Evolutionary conservation across 2,329 filamentous ascomycete genomes (phyloP), one percentile per base, ranked within the genome.

Genomic region (Colletotrichum cuscutae): DNA sequence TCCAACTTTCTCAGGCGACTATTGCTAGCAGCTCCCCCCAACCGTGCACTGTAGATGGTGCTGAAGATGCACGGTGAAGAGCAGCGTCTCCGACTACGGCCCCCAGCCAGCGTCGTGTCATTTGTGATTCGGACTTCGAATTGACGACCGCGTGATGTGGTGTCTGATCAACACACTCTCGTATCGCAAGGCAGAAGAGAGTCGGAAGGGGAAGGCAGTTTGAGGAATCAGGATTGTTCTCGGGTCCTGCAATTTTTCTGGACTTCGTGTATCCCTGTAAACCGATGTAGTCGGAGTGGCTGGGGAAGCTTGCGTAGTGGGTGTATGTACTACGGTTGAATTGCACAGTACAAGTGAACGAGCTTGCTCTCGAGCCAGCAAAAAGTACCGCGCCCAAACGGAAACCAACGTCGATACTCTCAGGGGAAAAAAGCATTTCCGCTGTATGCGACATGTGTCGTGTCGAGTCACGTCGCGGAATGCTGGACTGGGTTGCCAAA

Each of bases 231-330:
- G 30, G 58, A 32, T 65, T 70, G 60, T 52, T 65, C 35, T 37
- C 59, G 53, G 52, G 59, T 64, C 37, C 59, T 70, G 42, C 60
- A 65, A 65, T 49, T 63, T 53, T 68, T 59, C 32, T 72, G 69
- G 35, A 68, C 58, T 68, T n/a, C 52, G 53, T 58, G 24, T 35
- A 72, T 65, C 70, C 70, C 66, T 70, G 70, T 42, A 46, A 5
- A 37, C 56, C 65, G 35, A 56, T 56, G 69, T 72, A 46, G 22
- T 59, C 32, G 32, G 26, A 63, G 65, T 68, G 65, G 65, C 58
- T 64, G 58, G 69, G 69, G 65, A 11, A 53, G 60, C 28, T 63
- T 63, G 42, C 60, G 26, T n/a, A 32, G 65, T 59, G 26, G 52
- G 53, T 58, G 66, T 28, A 28, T 58, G 66, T 28, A 28, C 24